Percentiles rank a stretch among this genome's conserved stretches.
phyloP scores from a whole-genome alignment of 2,329 filamentous ascomycete species.

The Atkinsonella texensis region DNA sequence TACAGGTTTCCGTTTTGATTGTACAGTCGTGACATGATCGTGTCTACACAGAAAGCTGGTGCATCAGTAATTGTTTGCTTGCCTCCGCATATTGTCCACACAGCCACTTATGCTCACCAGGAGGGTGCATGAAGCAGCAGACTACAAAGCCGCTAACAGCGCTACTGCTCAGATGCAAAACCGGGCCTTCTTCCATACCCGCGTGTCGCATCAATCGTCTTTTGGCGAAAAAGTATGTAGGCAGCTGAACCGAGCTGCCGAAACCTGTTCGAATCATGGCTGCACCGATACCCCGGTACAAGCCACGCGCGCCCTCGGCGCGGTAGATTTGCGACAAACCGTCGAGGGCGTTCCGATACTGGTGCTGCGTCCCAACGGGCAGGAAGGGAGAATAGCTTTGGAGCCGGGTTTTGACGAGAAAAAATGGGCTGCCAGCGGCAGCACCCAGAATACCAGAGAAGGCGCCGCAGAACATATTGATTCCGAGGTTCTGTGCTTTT shows the following conservation, averaged over 20 bases:
- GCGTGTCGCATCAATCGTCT: conserved; percentile 68
- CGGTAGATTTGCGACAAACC: conserved; percentile 70
- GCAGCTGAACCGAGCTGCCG: conserved; percentile 88
- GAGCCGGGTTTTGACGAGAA: conserved; percentile 91
- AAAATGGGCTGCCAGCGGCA: conserved; percentile 89
- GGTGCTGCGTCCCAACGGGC: conserved; percentile 93
- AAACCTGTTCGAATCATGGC: conserved; percentile 96
- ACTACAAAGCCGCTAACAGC: conserved; percentile 89
- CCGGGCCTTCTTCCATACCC: conserved; percentile 81
- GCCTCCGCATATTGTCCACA: neutral
- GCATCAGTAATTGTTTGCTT: conserved; percentile 3
- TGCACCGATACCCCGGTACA: conserved; percentile 84
- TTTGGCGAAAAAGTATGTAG: conserved; percentile 98
- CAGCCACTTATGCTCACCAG: conserved; percentile 42
- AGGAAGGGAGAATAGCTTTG: conserved; percentile 89
- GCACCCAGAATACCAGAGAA: conserved; percentile 82
- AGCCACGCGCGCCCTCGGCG: conserved; percentile 62
- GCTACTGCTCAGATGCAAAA: conserved; percentile 79
- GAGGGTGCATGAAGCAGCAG: conserved; percentile 95
- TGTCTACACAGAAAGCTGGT: conserved; percentile 43
- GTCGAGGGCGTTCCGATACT: conserved; percentile 76
- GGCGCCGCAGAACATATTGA: conserved; percentile 92
- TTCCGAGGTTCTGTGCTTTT: conserved; percentile 67
- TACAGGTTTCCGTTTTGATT: conserved; percentile 99
- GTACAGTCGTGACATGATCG: conserved; percentile 97